Evolutionary conservation across 1,284 basidiomycete genomes (phyloP).

Genomic region (Ganoderma multipileum): DNA sequence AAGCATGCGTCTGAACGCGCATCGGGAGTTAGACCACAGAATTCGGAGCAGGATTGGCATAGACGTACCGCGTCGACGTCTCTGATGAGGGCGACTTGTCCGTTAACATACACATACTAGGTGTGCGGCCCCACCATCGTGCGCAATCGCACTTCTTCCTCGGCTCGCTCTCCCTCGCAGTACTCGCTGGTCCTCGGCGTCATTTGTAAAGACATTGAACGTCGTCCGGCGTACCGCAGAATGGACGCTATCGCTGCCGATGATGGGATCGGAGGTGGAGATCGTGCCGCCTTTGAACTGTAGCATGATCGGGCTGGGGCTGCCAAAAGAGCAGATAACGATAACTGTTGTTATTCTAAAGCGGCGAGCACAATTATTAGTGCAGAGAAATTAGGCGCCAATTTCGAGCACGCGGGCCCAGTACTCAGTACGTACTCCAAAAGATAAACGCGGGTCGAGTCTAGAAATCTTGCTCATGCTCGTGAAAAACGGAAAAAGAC

Average conservation of each 20-base stretch:
- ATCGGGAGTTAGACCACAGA: slow-evolving; percentile 14
- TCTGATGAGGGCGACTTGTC: slow-evolving; percentile 37
- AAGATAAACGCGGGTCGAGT: not conserved
- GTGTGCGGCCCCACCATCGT: slow-evolving; percentile 32
- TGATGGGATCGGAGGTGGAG: slow-evolving; percentile 53
- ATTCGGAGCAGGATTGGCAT: slow-evolving; percentile 17
- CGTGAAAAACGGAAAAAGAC: not conserved
- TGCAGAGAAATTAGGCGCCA: too few relatives aligned
- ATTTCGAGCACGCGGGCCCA: not conserved
- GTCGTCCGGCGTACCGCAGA: slow-evolving; percentile 43
- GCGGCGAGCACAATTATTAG: too few relatives aligned
- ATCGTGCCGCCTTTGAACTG: slow-evolving; percentile 55
- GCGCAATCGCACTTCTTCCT: slow-evolving; percentile 24
- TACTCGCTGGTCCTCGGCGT: slow-evolving; percentile 24
- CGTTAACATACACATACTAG: slow-evolving; percentile 33
- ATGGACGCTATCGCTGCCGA: slow-evolving; percentile 58
- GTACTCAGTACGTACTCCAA: not conserved
- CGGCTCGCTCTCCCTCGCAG: slow-evolving; percentile 22
- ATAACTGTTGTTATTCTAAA: too few relatives aligned
- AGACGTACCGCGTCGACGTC: slow-evolving; percentile 39
- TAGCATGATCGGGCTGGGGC: slow-evolving; percentile 41
- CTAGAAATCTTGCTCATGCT: not conserved
- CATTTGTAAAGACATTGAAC: slow-evolving; percentile 25
- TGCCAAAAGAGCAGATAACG: too few relatives aligned
- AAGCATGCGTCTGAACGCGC: slow-evolving; percentile 21